phyloP scores from a whole-genome alignment of 441 rosid genomes.

The Brassica hybrid region DNA sequence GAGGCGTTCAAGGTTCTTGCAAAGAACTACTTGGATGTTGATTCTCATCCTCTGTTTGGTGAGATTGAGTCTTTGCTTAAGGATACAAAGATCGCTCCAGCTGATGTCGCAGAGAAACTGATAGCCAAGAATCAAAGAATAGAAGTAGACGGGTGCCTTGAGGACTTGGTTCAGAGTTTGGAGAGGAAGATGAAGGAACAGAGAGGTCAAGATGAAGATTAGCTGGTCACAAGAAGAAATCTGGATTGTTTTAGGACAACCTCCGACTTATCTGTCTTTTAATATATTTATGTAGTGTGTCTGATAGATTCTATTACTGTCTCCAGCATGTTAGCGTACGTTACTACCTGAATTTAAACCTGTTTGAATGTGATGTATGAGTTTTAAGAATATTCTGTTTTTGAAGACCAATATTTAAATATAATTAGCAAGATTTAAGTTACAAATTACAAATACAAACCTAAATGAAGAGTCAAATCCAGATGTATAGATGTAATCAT shows the following conservation, averaged over 20 bases:
- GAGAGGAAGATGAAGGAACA: conserved; percentile 5
- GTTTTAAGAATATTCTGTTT: neutral
- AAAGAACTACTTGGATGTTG: conserved; percentile 58
- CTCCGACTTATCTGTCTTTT: neutral
- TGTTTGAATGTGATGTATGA: neutral
- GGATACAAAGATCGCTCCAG: conserved; percentile 62
- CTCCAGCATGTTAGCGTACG: neutral
- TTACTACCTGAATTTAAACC: neutral
- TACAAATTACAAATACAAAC: neutral
- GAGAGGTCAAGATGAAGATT: neutral
- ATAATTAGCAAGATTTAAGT: neutral
- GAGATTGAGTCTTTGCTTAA: conserved; percentile 43
- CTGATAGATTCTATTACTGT: neutral
- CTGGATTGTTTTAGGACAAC: conserved; percentile 3
- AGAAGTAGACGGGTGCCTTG: conserved; percentile 51
- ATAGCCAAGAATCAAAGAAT: conserved; percentile 63
- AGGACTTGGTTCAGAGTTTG: conserved; percentile 27
- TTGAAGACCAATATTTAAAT: neutral
- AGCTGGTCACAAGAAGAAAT: conserved; percentile 3
- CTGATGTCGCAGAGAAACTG: conserved; percentile 77
- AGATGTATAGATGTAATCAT: neutral
- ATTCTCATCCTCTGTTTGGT: conserved; percentile 49
- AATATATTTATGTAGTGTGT: neutral
- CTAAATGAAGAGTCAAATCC: neutral
- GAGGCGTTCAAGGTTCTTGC: conserved; percentile 71